phyloP scores from a whole-genome alignment of 306 rosid species.

The Gastrolobium bilobum region DNA sequence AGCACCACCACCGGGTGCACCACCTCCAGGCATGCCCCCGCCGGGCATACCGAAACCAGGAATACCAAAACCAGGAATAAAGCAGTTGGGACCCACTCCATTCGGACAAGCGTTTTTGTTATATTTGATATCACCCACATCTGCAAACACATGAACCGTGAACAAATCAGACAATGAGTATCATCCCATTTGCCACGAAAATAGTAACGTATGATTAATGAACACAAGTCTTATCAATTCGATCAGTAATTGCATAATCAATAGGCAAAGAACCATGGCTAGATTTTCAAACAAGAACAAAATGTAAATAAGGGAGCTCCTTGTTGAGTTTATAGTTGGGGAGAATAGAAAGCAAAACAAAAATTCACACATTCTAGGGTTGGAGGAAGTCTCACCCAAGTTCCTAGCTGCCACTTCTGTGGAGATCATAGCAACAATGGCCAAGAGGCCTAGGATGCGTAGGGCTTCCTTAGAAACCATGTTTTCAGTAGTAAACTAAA shows the following conservation, averaged over 20 bases:
- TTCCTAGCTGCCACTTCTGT: constrained; percentile 36
- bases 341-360: not conserved
- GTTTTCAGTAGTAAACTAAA: not conserved
- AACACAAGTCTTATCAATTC: not conserved
- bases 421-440: constrained; percentile 21
- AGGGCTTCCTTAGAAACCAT: constrained; percentile 51
- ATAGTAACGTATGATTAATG: not conserved
- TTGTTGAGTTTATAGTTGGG: not conserved
- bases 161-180: not conserved
- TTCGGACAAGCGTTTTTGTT: no score
- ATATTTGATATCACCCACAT: no score
- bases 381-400: constrained; percentile 17
- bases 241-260: no score
- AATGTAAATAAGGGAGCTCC: not conserved
- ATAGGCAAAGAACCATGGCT: no score
- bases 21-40: not conserved
- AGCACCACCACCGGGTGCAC: no score
- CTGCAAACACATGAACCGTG: no score
- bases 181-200: not conserved
- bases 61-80: not conserved
- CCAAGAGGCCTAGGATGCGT: constrained; percentile 44
- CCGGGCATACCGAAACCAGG: not conserved
- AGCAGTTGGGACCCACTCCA: no score
- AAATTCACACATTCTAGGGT: not conserved
- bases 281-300: no score